phyloP scores from a whole-genome alignment of 2,329 filamentous ascomycete genomes.

The Fusarium phyllophilum region DNA sequence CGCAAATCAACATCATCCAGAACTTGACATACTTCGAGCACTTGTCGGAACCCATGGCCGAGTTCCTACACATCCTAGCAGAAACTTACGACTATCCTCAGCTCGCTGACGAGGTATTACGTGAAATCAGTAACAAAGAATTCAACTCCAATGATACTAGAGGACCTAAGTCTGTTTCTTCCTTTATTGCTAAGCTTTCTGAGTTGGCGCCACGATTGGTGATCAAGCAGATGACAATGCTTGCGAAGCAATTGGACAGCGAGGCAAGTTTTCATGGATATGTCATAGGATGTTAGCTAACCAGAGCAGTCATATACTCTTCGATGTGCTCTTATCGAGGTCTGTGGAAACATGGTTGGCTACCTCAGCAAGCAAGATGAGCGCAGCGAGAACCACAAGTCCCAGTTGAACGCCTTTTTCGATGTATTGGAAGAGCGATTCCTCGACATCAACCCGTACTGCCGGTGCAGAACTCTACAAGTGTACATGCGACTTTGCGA shows the following conservation, averaged over 20 bases:
- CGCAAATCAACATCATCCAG: constrained; percentile 97
- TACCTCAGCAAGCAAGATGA: constrained; percentile 93
- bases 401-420: constrained; percentile 95
- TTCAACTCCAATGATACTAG: constrained; percentile 97
- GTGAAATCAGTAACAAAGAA: constrained; percentile 96
- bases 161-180: constrained; percentile 94
- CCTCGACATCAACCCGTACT: constrained; percentile 96
- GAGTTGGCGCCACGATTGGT: constrained; percentile 91
- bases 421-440: constrained; percentile 97
- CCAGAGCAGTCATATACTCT: constrained; percentile 81
- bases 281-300: constrained; percentile 32
- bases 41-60: constrained; percentile 98
- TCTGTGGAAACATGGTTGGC: constrained; percentile 93
- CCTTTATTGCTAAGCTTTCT: constrained; percentile 92
- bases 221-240: constrained; percentile 95
- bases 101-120: constrained; percentile 89
- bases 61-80: constrained; percentile 93
- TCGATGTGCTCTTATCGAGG: constrained; percentile 92
- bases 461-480: constrained; percentile 88
- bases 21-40: constrained; percentile 99
- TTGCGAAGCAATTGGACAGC: constrained; percentile 95
- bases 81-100: constrained; percentile 99
- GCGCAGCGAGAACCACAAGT: constrained; percentile 90
- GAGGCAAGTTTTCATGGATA: constrained; percentile 66
- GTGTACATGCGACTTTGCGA: constrained; percentile 93